These are phyloP conservation scores for Cutaneotrichosporon sp. DNA, from an alignment of 1,284 basidiomycete genomes.

Conservation along the genomic window DNA sequence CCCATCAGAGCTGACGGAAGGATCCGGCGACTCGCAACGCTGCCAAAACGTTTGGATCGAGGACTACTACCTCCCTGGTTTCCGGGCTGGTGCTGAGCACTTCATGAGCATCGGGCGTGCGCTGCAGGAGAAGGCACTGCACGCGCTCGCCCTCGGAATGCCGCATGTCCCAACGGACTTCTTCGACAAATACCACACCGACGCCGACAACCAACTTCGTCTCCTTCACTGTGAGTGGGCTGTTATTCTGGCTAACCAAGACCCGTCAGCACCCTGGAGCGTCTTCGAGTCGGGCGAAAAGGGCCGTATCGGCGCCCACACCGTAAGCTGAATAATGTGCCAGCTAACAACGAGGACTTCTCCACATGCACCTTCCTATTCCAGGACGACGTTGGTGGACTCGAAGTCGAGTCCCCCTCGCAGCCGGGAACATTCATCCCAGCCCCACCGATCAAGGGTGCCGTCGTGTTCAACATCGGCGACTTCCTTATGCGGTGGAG, in stretches of 20 bases:
- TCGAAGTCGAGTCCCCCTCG: conserved; percentile 62
- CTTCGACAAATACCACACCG: conserved; percentile 43
- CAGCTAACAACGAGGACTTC: conserved; percentile 49
- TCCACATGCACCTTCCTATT: conserved; percentile 62
- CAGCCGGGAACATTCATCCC: conserved; percentile 57
- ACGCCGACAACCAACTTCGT: conserved; percentile 61
- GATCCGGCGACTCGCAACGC: conserved; percentile 40
- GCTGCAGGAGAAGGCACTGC: conserved; percentile 56
- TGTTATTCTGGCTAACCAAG: too few species aligned
- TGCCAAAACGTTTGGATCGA: conserved; percentile 64
- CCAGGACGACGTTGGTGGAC: conserved; percentile 62
- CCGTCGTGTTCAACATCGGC: conserved; percentile 63
- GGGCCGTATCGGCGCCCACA: conserved; percentile 60
- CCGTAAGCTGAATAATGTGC: conserved; percentile 36
- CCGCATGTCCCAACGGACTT: conserved; percentile 41
- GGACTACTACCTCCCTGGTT: conserved; percentile 60
- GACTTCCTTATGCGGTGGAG: conserved; percentile 66
- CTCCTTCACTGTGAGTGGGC: conserved; percentile 56
- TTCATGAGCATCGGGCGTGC: conserved; percentile 59
- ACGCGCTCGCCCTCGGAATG: conserved; percentile 60
- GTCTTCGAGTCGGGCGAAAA: conserved; percentile 54
- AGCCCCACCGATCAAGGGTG: conserved; percentile 58
- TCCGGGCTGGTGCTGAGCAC: conserved; percentile 58
- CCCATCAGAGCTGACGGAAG: conserved; percentile 13
- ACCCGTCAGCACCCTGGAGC: conserved; percentile 35